A percentile compares a stretch with the other conserved stretches of the same genome.
phyloP scores from a whole-genome alignment of 768 basidiomycete species.

The Lentinula guzmanii region DNA sequence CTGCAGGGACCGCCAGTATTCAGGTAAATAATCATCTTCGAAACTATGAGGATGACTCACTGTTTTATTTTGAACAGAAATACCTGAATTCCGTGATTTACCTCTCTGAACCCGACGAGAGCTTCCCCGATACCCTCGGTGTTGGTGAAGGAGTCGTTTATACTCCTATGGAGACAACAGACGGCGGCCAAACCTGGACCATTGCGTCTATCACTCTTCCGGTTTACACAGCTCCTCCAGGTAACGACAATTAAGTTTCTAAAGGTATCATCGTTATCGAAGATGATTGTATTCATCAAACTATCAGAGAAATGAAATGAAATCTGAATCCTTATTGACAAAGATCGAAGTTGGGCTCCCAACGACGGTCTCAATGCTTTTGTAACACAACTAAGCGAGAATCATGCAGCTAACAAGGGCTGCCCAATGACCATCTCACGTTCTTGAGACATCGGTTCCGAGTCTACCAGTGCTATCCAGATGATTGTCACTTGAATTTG shows the following conservation, averaged over 20 bases:
- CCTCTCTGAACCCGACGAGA: constrained; percentile 8
- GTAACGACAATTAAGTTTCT: neutral
- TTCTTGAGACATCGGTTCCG: too few relatives aligned
- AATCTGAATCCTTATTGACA: neutral
- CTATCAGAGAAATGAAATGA: neutral
- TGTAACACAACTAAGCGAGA: too few relatives aligned
- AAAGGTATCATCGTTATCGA: neutral
- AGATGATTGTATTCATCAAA: neutral
- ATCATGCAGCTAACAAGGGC: too few relatives aligned
- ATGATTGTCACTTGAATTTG: too few relatives aligned
- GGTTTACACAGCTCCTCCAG: neutral
- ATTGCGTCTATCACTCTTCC: constrained; percentile 10
- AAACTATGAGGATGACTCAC: neutral
- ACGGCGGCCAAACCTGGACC: constrained; percentile 13
- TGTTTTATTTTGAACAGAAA: neutral
- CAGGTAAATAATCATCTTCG: neutral
- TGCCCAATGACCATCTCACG: too few relatives aligned
- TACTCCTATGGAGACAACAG: constrained; percentile 7
- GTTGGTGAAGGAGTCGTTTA: constrained; percentile 6
- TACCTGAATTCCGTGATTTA: constrained; percentile 10
- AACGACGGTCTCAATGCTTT: too few relatives aligned
- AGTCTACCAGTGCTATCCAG: too few relatives aligned
- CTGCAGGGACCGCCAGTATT: neutral
- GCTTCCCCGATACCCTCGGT: constrained; percentile 7
- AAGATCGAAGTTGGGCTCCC: neutral